Percentiles rank a stretch among this genome's conserved stretches.
Conservation (phyloP, 805 yeast species). For the Yamadazyma olivae region DNA sequence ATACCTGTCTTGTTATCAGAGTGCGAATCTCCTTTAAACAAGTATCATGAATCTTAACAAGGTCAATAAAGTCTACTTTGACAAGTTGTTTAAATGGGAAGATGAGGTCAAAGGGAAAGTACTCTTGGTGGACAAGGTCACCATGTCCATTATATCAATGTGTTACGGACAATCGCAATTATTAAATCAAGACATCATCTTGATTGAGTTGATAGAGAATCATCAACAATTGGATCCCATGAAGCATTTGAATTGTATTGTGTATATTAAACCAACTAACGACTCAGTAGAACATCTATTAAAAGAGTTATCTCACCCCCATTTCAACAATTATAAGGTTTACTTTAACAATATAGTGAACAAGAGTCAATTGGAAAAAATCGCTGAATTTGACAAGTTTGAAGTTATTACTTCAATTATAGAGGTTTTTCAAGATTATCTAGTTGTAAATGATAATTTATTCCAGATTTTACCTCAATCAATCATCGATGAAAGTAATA, state of each 20-base stretch:
- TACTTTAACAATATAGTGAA: conserved; percentile 74
- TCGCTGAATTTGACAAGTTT: conserved; percentile 88
- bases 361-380: conserved; percentile 75
- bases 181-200: conserved; percentile 76
- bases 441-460: conserved; percentile 67
- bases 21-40: no score
- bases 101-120: conserved; percentile 34
- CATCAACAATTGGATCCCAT: conserved; percentile 63
- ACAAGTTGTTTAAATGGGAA: conserved; percentile 21
- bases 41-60: conserved; percentile 19
- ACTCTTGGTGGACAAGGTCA: conserved; percentile 70
- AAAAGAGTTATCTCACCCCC: conserved; percentile 73
- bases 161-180: conserved; percentile 84
- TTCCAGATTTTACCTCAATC: conserved; percentile 31
- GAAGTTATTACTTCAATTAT: conserved; percentile 75
- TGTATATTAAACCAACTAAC: conserved; percentile 71
- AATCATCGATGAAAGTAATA: conserved; percentile 32
- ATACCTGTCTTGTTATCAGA: no score
- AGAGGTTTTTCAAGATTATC: conserved; percentile 84
- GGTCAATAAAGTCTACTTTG: conserved; percentile 29
- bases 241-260: conserved; percentile 73
- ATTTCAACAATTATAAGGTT: conserved; percentile 72
- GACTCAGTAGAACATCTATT: conserved; percentile 58
- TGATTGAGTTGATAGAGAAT: conserved; percentile 58
- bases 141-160: conserved; percentile 85